Base-by-base conservation (phyloP, 1,284 basidiomycete genomes). In the Irpex sp. region DNA sequence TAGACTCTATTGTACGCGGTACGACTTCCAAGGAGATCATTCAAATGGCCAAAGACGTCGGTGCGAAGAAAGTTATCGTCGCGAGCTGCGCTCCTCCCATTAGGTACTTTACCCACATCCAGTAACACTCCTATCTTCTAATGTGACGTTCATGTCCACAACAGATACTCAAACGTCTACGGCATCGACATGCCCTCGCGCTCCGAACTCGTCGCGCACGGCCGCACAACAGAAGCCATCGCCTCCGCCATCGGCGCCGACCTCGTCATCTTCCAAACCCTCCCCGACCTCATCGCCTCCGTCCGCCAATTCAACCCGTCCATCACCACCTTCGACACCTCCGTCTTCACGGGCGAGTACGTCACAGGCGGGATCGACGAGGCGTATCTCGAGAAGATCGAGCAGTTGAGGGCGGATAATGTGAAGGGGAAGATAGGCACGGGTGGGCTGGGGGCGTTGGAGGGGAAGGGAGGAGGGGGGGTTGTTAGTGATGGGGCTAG, bases 151-250 rank as follows among this genome's bases (percentile, higher is more conserved):
- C 17, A 5, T 11, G 26, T 17, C 59, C 50, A 5, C 17, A 21
- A 2, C 59, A 93, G 94, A 53, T 87, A 89, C 76, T 91, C 94
- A 8, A 98, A 99, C 74, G 97, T 99, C 5, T 99, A 99, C 78
- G 97, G 97, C 37, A 99, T 99, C 73, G 97, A 99, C 80, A 99
- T 99, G 97, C 97, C 97, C 36, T 95, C 95, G 1, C 89, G 95
- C 7, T 78, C 82, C 46, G 97, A 99, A 76, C 90, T 99, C 39
- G 97, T 99, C 58, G 97, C 96, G 0, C 84, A 97, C 76, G 86
- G 83, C 54, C 88, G 95, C 61, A 87, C 88, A 57, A 87, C 86
- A 19, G 83, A 87, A 49, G 85, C 91, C 65, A 89, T 99, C 64
- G 94, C 95, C 3, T 72, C 81, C 26, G 86, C 87, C 61, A 98